Base-by-base conservation (phyloP, 177 flowering plant genomes). In the Vitis hybrid region DNA sequence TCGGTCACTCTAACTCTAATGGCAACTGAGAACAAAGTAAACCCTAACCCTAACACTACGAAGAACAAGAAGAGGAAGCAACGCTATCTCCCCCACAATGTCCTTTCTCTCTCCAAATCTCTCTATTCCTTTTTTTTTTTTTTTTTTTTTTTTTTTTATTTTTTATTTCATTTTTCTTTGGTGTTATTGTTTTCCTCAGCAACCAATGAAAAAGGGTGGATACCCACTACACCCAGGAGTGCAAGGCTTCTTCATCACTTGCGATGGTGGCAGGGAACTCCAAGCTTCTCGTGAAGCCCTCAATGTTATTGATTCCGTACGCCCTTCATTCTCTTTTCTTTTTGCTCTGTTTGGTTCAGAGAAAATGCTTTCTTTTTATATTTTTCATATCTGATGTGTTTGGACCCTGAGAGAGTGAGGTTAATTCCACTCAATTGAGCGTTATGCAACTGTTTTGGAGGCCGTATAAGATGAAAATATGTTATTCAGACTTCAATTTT, bases 261-360 rank as follows among this genome's bases (percentile, higher is more conserved):
- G 98, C 68, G 99, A 95, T 78, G 98, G 98, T 49, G 99, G 99
- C 11, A 79, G 94, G 55, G 99, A 95, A 75, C 84, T 76, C 64
- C 97, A 94, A 78, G 99, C 98, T 26, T 70, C 93, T 64, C 81
- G 70, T 10, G 99, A 95, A 78, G 98, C 98, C 62, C 75, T 95
- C 51, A 75, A 85, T 61, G 92, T 95, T 67, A 78, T 95, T 64
- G 99, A 95, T 48, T 80, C 84, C 61, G 99, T 93, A 85, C 50
- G 86, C 68, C 33, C 15, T 11, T 39, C 39, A n/a, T 15, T 60
- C 6, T 50, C 2, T 18, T 55, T 33, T 3, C 5, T 7, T 65
- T 56, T 16, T 15, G 33, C 29, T 19, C 1, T 58, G 20, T 48
- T 57, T 20, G 60, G 57, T 13, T 13, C 57, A 3, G 15, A 10